phyloP scores from a whole-genome alignment of 192 early-diverging fungal species.

The Coemansia sp. region DNA sequence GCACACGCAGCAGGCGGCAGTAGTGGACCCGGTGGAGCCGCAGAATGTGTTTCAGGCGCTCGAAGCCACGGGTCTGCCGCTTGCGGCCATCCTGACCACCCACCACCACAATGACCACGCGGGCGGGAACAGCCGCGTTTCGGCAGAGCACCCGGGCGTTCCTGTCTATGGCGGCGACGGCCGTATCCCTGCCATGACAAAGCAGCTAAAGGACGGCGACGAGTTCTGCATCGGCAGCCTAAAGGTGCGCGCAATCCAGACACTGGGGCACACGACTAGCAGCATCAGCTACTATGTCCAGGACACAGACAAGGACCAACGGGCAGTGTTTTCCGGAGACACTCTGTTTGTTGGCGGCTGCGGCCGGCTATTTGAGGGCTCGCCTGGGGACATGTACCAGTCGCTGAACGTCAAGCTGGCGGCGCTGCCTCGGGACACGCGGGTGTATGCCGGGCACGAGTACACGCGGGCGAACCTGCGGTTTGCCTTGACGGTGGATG shows the following conservation, averaged over 20 bases:
- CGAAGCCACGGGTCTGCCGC: slow-evolving; percentile 14
- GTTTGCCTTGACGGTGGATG: slow-evolving; percentile 78
- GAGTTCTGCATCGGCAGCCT: slow-evolving; percentile 73
- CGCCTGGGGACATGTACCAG: slow-evolving; percentile 74
- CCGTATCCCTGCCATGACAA: slow-evolving; percentile 74
- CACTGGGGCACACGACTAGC: slow-evolving; percentile 82
- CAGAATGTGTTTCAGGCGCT: slow-evolving; percentile 58
- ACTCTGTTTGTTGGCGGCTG: slow-evolving; percentile 80
- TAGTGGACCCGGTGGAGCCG: slow-evolving; percentile 85
- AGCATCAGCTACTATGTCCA: slow-evolving; percentile 79
- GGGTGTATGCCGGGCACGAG: slow-evolving; percentile 91
- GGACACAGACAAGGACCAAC: slow-evolving; percentile 50
- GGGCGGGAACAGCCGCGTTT: slow-evolving; percentile 65
- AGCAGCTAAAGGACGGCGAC: slow-evolving; percentile 63
- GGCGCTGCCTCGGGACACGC: slow-evolving; percentile 67
- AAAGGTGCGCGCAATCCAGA: slow-evolving; percentile 64
- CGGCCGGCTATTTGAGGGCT: slow-evolving; percentile 93
- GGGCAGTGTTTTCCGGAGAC: slow-evolving; percentile 85
- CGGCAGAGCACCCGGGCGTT: slow-evolving; percentile 53
- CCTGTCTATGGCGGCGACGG: slow-evolving; percentile 81
- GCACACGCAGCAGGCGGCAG: slow-evolving; percentile 58
- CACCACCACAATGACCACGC: slow-evolving; percentile 93
- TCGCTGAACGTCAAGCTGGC: slow-evolving; percentile 66
- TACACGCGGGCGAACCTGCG: slow-evolving; percentile 71
- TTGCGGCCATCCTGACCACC: slow-evolving; percentile 59